A percentile compares a stretch with the other conserved stretches of the same genome.
Evolutionary conservation across 495 filamentous ascomycete species (phyloP).

Genomic region (Rostrohypoxylon terebratum): DNA sequence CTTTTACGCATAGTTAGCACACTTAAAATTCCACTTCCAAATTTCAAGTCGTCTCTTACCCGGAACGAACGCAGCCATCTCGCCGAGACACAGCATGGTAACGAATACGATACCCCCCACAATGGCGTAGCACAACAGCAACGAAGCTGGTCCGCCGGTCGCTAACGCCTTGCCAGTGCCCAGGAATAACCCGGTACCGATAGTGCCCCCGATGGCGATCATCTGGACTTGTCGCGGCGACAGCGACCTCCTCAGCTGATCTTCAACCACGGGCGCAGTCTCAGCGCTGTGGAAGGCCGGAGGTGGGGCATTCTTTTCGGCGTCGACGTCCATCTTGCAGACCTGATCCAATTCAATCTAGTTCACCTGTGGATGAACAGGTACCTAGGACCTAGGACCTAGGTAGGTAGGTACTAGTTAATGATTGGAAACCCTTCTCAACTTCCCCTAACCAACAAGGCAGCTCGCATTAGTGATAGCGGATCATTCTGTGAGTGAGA

Average conservation of each 20-base stretch:
- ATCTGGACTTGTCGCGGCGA: constrained; percentile 69
- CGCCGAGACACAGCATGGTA: constrained; percentile 61
- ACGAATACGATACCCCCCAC: constrained; percentile 69
- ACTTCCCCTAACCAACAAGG: constrained; percentile 17
- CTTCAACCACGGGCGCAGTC: constrained; percentile 30
- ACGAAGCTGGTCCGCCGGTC: constrained; percentile 67
- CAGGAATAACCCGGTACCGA: constrained; percentile 75
- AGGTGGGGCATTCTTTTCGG: constrained; percentile 38
- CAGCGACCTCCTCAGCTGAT: constrained; percentile 37
- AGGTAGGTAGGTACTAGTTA: background rate
- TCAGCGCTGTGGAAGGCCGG: constrained; percentile 11
- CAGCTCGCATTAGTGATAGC: constrained; percentile 2
- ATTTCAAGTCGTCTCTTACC: constrained; percentile 22
- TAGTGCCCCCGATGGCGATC: constrained; percentile 73
- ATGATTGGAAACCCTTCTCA: background rate
- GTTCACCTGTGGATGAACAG: background rate
- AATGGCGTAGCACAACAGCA: constrained; percentile 72
- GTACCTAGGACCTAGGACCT: background rate
- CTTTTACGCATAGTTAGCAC: constrained; percentile 30
- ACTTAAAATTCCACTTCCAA: background rate
- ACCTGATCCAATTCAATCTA: background rate
- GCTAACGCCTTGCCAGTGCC: constrained; percentile 70
- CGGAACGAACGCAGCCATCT: constrained; percentile 74
- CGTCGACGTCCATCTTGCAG: constrained; percentile 36
- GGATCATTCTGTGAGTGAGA: background rate